phyloP scores from a whole-genome alignment of 2,329 filamentous ascomycete genomes.

The Nothomitra cinnamomea region DNA sequence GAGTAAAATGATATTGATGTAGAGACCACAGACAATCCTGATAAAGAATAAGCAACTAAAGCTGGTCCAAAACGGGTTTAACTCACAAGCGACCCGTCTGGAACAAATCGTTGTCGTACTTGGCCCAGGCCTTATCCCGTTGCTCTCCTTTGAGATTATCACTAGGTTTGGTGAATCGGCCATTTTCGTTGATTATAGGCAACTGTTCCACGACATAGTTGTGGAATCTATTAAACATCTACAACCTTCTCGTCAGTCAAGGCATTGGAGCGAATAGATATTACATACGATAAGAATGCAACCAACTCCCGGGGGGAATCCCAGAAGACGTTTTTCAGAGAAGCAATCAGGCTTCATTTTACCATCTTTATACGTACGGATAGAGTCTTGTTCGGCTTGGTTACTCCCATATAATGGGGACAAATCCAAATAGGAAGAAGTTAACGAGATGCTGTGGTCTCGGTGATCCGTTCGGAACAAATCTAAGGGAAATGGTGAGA shows the following conservation, averaged over 20 bases:
- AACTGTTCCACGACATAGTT: conserved; percentile 71
- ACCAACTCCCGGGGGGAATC: conserved; percentile 52
- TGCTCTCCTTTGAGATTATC: conserved; percentile 32
- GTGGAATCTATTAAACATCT: conserved; percentile 58
- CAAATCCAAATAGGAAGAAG: conserved; percentile 60
- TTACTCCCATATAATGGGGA: conserved; percentile 57
- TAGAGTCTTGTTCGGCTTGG: conserved; percentile 45
- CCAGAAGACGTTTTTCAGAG: conserved; percentile 44
- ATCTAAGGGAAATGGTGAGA: conserved; percentile 30
- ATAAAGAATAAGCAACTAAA: conserved; percentile 9
- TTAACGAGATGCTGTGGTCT: conserved; percentile 46
- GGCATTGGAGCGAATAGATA: background rate
- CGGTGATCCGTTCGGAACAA: conserved; percentile 47
- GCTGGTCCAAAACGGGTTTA: conserved; percentile 3
- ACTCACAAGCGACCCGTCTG: conserved; percentile 51
- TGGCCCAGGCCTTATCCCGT: conserved; percentile 36
- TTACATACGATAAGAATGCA: conserved; percentile 35
- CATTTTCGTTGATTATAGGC: conserved; percentile 70
- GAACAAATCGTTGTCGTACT: conserved; percentile 63
- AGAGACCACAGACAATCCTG: conserved; percentile 50
- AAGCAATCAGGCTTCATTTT: conserved; percentile 56
- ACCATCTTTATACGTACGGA: conserved; percentile 48
- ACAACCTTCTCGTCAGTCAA: background rate
- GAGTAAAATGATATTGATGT: conserved; percentile 61
- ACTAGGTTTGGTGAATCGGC: conserved; percentile 53